Evolutionary conservation across 225 moss, liverwort and hornwort species (phyloP), one percentile per base, ranked within the genome.

Genomic region (Antitrichia curtipendula): DNA sequence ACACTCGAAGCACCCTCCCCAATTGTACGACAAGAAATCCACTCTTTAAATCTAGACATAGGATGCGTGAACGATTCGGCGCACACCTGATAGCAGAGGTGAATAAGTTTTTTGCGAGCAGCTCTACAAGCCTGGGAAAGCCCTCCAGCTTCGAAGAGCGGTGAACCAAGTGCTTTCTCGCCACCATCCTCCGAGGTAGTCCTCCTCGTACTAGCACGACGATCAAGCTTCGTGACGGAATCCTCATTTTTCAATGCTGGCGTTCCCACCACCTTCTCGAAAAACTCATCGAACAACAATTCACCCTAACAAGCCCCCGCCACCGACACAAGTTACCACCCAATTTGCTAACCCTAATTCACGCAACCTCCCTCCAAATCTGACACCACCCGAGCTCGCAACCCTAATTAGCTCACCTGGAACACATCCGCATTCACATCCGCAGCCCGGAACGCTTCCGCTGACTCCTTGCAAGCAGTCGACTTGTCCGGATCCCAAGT

Each of bases 261-360:
- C 84, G 95, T 91, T 65, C 84, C 82, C 47, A 94, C 95, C 74
- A 97, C 87, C 87, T 91, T 92, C 70, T 96, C 95, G 88, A 95
- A 97, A 86, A 96, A 95, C 50, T 97, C 95, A 89, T 97, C 97
- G 75, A 97, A 97, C 43, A 94, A 89, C 78, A 96, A 96, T 68
- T 93, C 89, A 80, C 96, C 97, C 97, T 97, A 89, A 38, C 21
- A 86, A 88, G 29, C 82, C 82, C 38, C 58, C 58, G 23, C 54
- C 87, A 86, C 80, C 69, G 69, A 79, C 53, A 54, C 52, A 59
- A 4, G 65, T 89, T 62, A 89, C 85, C 24, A 43, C 29, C 49
- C 65, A 50, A 82, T 59, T 63, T 23, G 57, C 34, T 20, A 87
- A 88, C 86, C 92, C 89, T 85, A 87, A 85, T 75, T 88, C 45